Conservation (phyloP, 208 protist species). For the Wallacemonas sp. region DNA sequence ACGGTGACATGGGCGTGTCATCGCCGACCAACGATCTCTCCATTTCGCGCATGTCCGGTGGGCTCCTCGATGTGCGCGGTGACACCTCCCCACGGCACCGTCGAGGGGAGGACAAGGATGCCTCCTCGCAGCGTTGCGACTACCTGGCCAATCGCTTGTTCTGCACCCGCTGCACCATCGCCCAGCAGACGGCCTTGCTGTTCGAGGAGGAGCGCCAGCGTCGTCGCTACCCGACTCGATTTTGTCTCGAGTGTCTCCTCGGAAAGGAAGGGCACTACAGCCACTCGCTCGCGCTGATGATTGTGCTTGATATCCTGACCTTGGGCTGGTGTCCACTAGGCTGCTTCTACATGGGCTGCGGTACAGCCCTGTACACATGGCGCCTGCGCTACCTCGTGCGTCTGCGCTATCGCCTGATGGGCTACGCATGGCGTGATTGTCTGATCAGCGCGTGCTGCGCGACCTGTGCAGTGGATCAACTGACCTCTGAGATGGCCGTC, state of each 20-base stretch:
- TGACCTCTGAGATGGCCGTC: constrained; percentile 48
- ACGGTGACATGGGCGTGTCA: too few relatives aligned
- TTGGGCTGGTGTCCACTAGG: constrained; percentile 35
- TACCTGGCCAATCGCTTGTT: constrained; percentile 53
- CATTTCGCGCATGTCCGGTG: neutral
- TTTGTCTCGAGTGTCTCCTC: constrained; percentile 50
- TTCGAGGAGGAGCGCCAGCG: constrained; percentile 47
- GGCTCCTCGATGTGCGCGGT: neutral
- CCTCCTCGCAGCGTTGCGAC: constrained; percentile 4
- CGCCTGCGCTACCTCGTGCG: constrained; percentile 74
- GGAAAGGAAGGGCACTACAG: constrained; percentile 29
- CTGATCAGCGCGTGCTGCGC: constrained; percentile 33
- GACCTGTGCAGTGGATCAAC: constrained; percentile 58
- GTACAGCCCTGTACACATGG: constrained; percentile 59
- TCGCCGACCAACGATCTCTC: too few relatives aligned
- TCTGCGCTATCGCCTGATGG: constrained; percentile 58
- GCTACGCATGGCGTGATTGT: neutral
- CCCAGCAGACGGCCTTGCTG: constrained; percentile 53
- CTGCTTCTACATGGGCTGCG: constrained; percentile 71
- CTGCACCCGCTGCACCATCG: constrained; percentile 70
- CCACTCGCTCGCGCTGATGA: constrained; percentile 36
- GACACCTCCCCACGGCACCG: neutral
- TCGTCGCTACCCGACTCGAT: constrained; percentile 20
- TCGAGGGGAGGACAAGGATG: neutral
- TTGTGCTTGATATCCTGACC: constrained; percentile 50